These are phyloP conservation scores for Populus davidiana DNA, from an alignment of 345 rosid genomes.

Conservation along the genomic window DNA sequence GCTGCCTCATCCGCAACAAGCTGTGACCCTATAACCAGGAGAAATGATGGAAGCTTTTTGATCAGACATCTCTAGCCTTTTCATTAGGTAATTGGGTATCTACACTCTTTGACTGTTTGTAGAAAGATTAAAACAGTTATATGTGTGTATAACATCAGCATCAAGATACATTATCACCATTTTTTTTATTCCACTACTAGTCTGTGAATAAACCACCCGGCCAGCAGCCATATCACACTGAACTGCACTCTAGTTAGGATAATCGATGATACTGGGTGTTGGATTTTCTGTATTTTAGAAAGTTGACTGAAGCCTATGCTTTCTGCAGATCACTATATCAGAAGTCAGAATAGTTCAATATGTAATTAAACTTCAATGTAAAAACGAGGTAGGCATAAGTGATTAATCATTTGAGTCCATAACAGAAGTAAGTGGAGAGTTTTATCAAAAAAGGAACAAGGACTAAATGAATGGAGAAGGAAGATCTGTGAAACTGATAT, in stretches of 20 bases:
- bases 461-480: no score
- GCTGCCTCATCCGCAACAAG: no score
- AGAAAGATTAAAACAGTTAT: no score
- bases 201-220: not conserved
- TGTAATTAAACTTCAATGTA: not conserved
- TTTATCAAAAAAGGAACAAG: no score
- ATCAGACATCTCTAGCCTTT: not conserved
- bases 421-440: no score
- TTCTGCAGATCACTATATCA: not conserved
- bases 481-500: no score
- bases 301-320: not conserved
- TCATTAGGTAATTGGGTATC: not conserved
- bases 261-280: not conserved
- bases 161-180: no score
- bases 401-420: no score
- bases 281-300: not conserved
- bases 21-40: no score
- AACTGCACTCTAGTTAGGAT: not conserved
- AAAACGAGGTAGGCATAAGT: not conserved
- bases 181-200: not conserved
- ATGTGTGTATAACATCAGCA: no score
- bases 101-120: not conserved
- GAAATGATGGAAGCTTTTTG: not conserved
- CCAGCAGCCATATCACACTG: not conserved
- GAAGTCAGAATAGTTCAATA: not conserved